Evolutionary conservation across 345 rosid species (phyloP), one percentile per base, ranked within the genome.

Genomic region (Gossypium thurberi): DNA sequence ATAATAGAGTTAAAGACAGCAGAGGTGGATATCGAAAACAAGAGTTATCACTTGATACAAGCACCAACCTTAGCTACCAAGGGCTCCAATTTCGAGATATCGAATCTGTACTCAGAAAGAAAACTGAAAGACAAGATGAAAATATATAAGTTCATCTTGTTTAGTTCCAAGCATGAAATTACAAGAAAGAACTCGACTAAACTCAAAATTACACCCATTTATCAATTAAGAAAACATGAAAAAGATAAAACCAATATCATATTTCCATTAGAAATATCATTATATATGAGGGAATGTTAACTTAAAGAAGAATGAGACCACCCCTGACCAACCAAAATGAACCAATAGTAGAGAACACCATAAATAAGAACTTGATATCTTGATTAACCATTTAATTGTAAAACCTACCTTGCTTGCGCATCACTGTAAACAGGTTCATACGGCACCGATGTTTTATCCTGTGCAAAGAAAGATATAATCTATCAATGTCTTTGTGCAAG

Each of bases 351-450:
- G 14, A 40, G 23, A 63, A 40, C 23, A 62, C 14, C 12, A 20
- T 20, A 4, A 58, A 37, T 17, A 67, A 67, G 42, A 25, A 48
- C n/a, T 10, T 48, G 71, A 14, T 2, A 3, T 25, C 71, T 66
- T 47, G 20, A 66, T 14, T 28, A 23, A 7, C 0, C 8, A 10
- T 21, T 21, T 4, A 28, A 61, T 61, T 43, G 18, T 43, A 15
- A 70, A 33, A 26, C 6, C 46, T 82, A 92, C 98, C 97, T 89
- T 77, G 97, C 97, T 76, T 83, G 78, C 26, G 80, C 87, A 80
- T 94, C 99, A 77, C 98, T 92, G 73, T 92, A 92, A 72, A 94
- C 90, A 69, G 98, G 88, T 81, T 94, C 90, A 82, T 87, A 89
- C 2, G 90, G 84, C 46, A 88, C 66, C 44, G 97, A 84, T 73